Base-by-base conservation (phyloP, 495 filamentous ascomycete genomes). In the Xylaria flabelliformis region DNA sequence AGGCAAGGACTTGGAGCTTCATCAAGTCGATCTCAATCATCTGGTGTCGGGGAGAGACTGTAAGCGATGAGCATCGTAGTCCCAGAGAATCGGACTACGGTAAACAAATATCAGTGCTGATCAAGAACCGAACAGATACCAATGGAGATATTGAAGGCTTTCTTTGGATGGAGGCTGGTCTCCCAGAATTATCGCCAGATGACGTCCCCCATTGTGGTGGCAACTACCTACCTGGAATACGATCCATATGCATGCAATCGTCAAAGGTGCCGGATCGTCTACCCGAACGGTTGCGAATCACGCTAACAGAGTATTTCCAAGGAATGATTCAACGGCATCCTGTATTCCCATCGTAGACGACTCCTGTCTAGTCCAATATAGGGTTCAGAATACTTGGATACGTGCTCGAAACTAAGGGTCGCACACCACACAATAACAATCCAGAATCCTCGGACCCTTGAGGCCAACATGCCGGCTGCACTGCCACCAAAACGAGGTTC, bases 81-180 rank as follows among this genome's bases (percentile, higher is more conserved):
- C 24, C 12, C 29, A 3, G 21, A 29, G 53, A 13, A 2, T 15
- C 4, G 10, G 10, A 32, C 26, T 15, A 15, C 7, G 12, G 4
- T 15, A 17, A 24, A 9, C 12, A 8, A 53, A 15, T 1, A 21
- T 21, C n/a, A 32, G 10, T 21, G 21, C 34, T 62, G 21, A 62
- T 62, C 34, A 36, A 26, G n/a, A 41, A 13, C 53, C 36, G 5
- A 21, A 21, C 19, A 50, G 29, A 66, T 59, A 29, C 61, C 15
- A 73, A 78, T 21, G 69, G 79, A 41, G 73, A 72, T 7, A 85
- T 83, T 83, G 73, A 82, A 9, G 78, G 83, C 24, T 74, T 85
- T 39, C 85, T 83, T 0, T 74, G 85, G 24, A 80, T 81, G 9
- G 80, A 36, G 4, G 10, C 64, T 53, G 44, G 64, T 6, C 44